Evolutionary conservation across 1,284 basidiomycete genomes (phyloP).

Genomic region (Inonotus obliquus): DNA sequence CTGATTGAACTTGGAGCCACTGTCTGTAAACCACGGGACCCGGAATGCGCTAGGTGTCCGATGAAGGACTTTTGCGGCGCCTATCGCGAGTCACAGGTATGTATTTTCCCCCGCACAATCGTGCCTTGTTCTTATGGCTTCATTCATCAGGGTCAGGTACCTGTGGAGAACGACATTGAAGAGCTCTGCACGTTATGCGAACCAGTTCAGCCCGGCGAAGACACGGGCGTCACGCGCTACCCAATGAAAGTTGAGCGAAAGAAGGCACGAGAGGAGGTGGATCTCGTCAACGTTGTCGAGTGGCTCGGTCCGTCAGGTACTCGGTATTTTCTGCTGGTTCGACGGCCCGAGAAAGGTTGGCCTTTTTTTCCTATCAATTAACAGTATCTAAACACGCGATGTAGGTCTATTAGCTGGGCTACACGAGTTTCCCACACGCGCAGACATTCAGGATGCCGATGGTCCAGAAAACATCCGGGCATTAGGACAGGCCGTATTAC

Average conservation of each 20-base stretch:
- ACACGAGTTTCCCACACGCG: conserved; percentile 72
- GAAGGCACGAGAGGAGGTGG: conserved; percentile 79
- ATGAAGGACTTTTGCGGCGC: conserved; percentile 65
- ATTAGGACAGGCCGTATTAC: conserved; percentile 9
- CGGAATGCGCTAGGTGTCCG: conserved; percentile 72
- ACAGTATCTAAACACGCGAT: conserved; percentile 18
- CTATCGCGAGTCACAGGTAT: conserved; percentile 33
- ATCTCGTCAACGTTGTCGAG: conserved; percentile 82
- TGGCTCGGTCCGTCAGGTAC: conserved; percentile 46
- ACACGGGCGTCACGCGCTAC: conserved; percentile 57
- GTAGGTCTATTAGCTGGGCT: conserved; percentile 86
- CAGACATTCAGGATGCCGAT: conserved; percentile 29
- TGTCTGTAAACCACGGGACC: conserved; percentile 81
- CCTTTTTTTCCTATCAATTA: neutral
- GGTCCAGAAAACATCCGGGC: neutral
- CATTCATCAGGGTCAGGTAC: neutral
- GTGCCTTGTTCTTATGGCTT: neutral
- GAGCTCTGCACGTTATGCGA: conserved; percentile 72
- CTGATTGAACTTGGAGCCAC: conserved; percentile 88
- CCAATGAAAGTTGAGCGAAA: conserved; percentile 88
- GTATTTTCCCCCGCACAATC: conserved; percentile 7
- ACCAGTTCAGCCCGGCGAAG: conserved; percentile 40
- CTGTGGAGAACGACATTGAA: conserved; percentile 54
- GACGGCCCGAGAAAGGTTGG: conserved; percentile 78
- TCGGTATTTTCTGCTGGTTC: conserved; percentile 70